Evolutionary conservation across 176 grass and related monocot genomes (phyloP), one percentile per base, ranked within the genome.

Genomic region (Cenchrus purpureus): DNA sequence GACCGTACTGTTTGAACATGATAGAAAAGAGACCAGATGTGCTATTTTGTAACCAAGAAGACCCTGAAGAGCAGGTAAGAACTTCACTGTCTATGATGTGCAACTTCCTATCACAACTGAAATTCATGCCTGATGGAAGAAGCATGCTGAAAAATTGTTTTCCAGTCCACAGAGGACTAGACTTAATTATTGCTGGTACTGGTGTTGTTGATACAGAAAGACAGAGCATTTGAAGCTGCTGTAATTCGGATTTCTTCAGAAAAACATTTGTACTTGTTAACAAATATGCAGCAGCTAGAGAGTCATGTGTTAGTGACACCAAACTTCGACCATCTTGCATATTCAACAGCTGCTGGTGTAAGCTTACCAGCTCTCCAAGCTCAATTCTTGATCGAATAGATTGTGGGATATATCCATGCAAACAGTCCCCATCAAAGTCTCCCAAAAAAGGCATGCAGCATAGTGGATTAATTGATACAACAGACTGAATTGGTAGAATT

Each of bases 361-460:
- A 90, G 32, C 83, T 91, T 67, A 93, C 89, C 32, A 98, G 57
- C 59, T 93, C 83, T 43, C 73, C 58, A 86, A 98, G 93, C 78
- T 98, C 95, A 61, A 86, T 86, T 86, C 93, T 92, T 56, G 87
- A 98, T 66, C 48, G 82, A 32, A 98, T 7, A 2, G 93, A 93
- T 28, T 98, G 93, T 31, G 95, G 93, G n/a, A 98, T 71, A 88
- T 95, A 98, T 48, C 95, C 95, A 85, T 98, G 95, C 53, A 98
- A 83, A 88, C 95, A 95, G 29, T 98, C 96, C 48, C 96, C 96
- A 86, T 98, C 96, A 64, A 98, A 98, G 86, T 98, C 96, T 60
- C 96, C 96, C 71, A 87, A 49, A 57, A 98, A 82, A 71, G 96
- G 96, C 20, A 77, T 43, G 84, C 96, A 98, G n/a, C 94, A 95